Conservation (phyloP, 2,329 filamentous ascomycete genomes). For the Aspergillus tanneri region DNA sequence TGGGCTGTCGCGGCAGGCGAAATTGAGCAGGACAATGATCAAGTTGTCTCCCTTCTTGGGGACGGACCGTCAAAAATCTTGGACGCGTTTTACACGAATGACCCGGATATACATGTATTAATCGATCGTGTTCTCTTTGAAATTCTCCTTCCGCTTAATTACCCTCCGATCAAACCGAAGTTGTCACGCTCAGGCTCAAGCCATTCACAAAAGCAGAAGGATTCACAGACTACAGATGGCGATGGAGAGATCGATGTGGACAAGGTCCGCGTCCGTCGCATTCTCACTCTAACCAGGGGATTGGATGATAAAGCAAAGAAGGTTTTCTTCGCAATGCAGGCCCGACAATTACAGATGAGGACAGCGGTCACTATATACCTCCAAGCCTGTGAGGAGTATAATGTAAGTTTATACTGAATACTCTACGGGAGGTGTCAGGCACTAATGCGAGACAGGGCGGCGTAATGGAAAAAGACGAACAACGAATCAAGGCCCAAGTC, state of each 20-base stretch:
- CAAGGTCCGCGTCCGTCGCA: constrained; percentile 76
- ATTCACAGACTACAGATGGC: constrained; percentile 35
- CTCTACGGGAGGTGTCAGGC: background rate
- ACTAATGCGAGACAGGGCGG: constrained; percentile 56
- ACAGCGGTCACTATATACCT: constrained; percentile 74
- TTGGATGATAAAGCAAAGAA: constrained; percentile 76
- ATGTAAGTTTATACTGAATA: constrained; percentile 45
- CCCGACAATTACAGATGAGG: constrained; percentile 71
- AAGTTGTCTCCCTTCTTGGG: constrained; percentile 70
- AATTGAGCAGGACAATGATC: constrained; percentile 77
- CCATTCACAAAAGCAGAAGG: constrained; percentile 56
- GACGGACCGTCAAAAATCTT: constrained; percentile 83
- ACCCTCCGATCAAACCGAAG: constrained; percentile 67
- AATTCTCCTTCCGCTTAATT: constrained; percentile 82
- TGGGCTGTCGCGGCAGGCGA: constrained; percentile 94
- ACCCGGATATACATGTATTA: constrained; percentile 77
- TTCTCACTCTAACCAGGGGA: constrained; percentile 76
- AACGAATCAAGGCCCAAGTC: constrained; percentile 66
- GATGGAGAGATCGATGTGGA: constrained; percentile 46
- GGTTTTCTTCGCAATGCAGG: constrained; percentile 85
- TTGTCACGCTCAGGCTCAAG: constrained; percentile 47
- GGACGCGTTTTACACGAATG: constrained; percentile 86
- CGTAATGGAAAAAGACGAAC: constrained; percentile 67
- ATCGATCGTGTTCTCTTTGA: constrained; percentile 85
- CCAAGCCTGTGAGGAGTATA: constrained; percentile 82